Evolutionary conservation across 768 basidiomycete genomes (phyloP), one percentile per base, ranked within the genome.

Genomic region (Lactifluus hygrophoroides): DNA sequence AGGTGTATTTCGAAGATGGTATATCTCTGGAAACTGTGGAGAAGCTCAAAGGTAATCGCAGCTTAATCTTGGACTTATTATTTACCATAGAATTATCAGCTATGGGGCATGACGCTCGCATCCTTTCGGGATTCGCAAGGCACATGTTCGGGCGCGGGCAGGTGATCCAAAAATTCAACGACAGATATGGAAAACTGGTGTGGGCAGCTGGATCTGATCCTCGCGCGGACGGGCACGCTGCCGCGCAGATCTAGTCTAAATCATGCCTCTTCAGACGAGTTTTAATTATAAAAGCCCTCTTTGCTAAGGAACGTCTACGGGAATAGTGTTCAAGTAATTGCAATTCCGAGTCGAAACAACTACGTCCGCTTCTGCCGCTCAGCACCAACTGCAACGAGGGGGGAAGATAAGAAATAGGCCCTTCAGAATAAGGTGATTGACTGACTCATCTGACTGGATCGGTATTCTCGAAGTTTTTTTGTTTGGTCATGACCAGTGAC

Each of bases 181-280:
- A 86, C 68, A 73, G 72, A 47, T 81, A 83, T 28, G 89, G 90
- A 14, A 75, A 72, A 69, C 74, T 79, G n/a, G 87, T 94, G 5
- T 98, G 96, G 96, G 94, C 90, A 1, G 95, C 90, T 23, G 95
- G 94, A 6, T 92, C 88, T 4, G 96, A 99, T 70, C 82, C 81
- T 56, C 81, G 94, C 35, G 88, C 80, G n/a, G 94, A 95, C 70
- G 94, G 94, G 14, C 88, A 91, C 67, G 94, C 92, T 35, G 82
- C 80, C 19, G 82, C 86, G 17, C 91, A 96, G 68, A 91, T 94
- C 38, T 61, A 50, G 44, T 14, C 2, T 9, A 14, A 30, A 40
- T 6, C 17, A 11, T 34, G n/a, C n/a, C n/a, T n/a, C n/a, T n/a
- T n/a, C n/a, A n/a, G n/a, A n/a, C n/a, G n/a, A n/a, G n/a, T n/a